A percentile compares a stretch with the other conserved stretches of the same genome.
Conservation (phyloP, 306 rosid genomes). For the Vigna nakashimae region DNA sequence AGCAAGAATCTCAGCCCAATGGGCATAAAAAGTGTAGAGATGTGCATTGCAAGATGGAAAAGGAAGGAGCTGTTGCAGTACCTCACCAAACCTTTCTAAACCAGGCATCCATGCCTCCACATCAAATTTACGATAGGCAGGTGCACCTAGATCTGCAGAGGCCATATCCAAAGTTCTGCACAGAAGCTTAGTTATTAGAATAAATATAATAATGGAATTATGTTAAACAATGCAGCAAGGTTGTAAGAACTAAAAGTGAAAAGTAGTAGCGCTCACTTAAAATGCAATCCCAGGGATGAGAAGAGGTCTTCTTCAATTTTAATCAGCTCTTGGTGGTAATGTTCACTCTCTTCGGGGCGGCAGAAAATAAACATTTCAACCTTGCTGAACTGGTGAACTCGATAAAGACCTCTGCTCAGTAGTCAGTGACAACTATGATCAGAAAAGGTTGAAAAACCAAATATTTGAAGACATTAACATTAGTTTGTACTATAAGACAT, state of each 20-base stretch:
- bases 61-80: constrained; percentile 43
- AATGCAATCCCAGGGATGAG: constrained; percentile 84
- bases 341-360: constrained; percentile 84
- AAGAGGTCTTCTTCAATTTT: constrained; percentile 87
- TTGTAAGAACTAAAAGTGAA: neutral
- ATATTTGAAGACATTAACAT: constrained; percentile 13
- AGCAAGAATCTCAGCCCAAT: constrained; percentile 9
- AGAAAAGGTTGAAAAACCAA: constrained; percentile 25
- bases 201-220: constrained; percentile 29
- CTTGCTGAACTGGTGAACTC: constrained; percentile 99
- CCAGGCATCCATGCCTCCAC: constrained; percentile 99
- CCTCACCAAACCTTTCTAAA: constrained; percentile 92
- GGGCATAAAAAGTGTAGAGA: neutral
- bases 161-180: constrained; percentile 96
- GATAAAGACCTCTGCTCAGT: constrained; percentile 88
- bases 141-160: constrained; percentile 92
- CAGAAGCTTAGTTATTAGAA: constrained; percentile 41
- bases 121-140: constrained; percentile 91
- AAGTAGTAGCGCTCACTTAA: constrained; percentile 57
- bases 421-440: constrained; percentile 36
- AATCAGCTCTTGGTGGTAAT: constrained; percentile 85
- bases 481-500: constrained; percentile 11
- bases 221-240: constrained; percentile 34
- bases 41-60: neutral
- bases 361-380: constrained; percentile 92